Conservation (phyloP, 495 filamentous ascomycete species). For the Penicillium desertorum region DNA sequence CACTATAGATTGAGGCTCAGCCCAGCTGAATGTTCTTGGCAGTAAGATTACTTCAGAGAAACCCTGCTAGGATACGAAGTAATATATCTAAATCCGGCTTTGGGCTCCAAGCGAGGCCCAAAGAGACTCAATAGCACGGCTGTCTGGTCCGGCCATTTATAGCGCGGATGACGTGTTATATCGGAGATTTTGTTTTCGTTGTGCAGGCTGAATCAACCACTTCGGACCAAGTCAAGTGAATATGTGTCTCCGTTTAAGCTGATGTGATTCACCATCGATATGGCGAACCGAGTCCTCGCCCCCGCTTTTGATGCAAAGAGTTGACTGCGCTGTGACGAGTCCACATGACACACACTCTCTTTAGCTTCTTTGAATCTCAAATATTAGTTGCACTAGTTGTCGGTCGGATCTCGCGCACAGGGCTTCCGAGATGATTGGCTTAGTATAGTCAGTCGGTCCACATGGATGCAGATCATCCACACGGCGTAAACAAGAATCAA, state of each 20-base stretch:
- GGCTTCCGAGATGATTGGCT: conserved; percentile 1
- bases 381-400: neutral
- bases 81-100: neutral
- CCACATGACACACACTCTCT: conserved; percentile 1
- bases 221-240: neutral
- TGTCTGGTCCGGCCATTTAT: neutral
- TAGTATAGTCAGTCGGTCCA: conserved; percentile 1
- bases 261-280: neutral
- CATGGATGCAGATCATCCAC: conserved; percentile 13
- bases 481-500: conserved; percentile 13
- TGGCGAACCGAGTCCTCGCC: neutral
- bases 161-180: neutral
- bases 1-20: neutral
- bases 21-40: neutral
- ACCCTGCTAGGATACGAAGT: neutral
- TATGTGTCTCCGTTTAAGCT: neutral
- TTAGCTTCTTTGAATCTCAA: conserved; percentile 7
- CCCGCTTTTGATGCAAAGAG: neutral
- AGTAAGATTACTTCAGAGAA: neutral
- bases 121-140: neutral
- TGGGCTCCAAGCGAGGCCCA: neutral
- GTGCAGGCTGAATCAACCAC: neutral
- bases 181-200: conserved; percentile 3
- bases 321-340: neutral
- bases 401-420: neutral